Percentiles rank a stretch among this genome's conserved stretches.
phyloP scores from a whole-genome alignment of 768 basidiomycete genomes.

The Rhodotorula graminis region DNA sequence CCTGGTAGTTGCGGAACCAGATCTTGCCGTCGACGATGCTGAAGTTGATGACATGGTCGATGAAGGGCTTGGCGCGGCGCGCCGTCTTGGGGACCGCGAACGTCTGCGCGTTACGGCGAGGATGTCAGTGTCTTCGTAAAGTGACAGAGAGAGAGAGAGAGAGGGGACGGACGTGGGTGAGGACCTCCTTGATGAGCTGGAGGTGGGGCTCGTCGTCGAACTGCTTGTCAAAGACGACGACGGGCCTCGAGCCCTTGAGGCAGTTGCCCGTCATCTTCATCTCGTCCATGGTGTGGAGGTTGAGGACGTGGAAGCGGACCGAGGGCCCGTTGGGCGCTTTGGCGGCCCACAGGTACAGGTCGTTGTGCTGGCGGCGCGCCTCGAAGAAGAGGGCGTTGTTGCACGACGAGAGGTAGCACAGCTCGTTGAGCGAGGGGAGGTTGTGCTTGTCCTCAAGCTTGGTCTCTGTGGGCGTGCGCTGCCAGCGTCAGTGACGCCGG shows the following conservation, averaged over 20 bases:
- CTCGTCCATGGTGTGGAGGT: conserved; percentile 99
- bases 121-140: no score
- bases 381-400: conserved; percentile 98
- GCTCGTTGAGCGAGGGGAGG: conserved; percentile 83
- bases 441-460: conserved; percentile 97
- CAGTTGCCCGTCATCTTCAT: conserved; percentile 99
- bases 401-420: conserved; percentile 94
- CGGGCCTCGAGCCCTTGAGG: conserved; percentile 85
- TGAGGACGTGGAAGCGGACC: conserved; percentile 95
- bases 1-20: conserved; percentile 99
- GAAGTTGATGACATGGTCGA: conserved; percentile 96
- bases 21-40: conserved; percentile 92
- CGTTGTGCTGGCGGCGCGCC: conserved; percentile 80
- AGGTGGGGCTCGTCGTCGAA: conserved; percentile 86
- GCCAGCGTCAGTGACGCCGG: not conserved
- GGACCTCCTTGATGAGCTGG: conserved; percentile 83
- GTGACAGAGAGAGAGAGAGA: not conserved
- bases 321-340: conserved; percentile 97
- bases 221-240: conserved; percentile 82
- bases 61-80: conserved; percentile 87
- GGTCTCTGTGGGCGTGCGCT: conserved; percentile 59
- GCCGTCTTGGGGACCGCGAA: conserved; percentile 92
- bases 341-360: conserved; percentile 91
- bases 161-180: conserved; percentile 68
- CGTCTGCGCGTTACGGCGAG: no score